A percentile compares a stretch with the other conserved stretches of the same genome.
Evolutionary conservation across 306 rosid species (phyloP).

Genomic region (Senna siamea): DNA sequence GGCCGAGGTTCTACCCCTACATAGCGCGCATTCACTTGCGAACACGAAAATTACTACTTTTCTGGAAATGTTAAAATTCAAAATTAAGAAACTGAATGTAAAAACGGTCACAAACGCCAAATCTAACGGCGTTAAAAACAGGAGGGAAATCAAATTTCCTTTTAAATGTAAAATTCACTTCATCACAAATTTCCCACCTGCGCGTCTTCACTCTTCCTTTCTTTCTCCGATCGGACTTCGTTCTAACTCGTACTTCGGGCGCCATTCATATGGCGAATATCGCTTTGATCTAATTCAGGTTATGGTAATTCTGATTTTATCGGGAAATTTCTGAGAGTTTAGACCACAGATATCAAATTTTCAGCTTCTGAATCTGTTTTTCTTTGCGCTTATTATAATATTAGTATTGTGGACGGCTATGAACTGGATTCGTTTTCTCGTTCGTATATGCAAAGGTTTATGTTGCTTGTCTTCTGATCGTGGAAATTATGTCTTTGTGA

Average conservation of each 20-base stretch:
- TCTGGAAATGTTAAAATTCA: not conserved
- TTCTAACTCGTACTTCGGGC: not conserved
- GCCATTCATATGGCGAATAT: slow-evolving; percentile 23
- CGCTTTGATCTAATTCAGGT: not conserved
- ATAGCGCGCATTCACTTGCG: not conserved
- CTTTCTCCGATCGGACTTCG: not conserved
- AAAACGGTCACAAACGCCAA: not conserved
- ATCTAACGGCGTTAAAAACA: slow-evolving; percentile 38
- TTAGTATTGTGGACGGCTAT: not conserved
- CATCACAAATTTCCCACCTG: not conserved
- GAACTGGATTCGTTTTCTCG: not conserved
- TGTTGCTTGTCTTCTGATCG: not conserved
- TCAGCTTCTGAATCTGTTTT: not conserved
- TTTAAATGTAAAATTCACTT: slow-evolving; percentile 13
- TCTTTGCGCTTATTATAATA: not conserved
- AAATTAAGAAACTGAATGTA: not conserved
- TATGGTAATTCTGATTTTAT: not conserved
- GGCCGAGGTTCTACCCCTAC: too few relatives aligned
- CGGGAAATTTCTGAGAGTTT: slow-evolving; percentile 1
- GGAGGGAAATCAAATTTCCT: slow-evolving; percentile 48
- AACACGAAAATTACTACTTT: not conserved
- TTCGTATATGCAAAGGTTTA: not conserved
- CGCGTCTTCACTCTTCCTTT: not conserved
- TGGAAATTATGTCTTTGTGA: not conserved
- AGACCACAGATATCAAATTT: not conserved